Base-by-base conservation (phyloP, 805 yeast species). In the Lachancea sp. region DNA sequence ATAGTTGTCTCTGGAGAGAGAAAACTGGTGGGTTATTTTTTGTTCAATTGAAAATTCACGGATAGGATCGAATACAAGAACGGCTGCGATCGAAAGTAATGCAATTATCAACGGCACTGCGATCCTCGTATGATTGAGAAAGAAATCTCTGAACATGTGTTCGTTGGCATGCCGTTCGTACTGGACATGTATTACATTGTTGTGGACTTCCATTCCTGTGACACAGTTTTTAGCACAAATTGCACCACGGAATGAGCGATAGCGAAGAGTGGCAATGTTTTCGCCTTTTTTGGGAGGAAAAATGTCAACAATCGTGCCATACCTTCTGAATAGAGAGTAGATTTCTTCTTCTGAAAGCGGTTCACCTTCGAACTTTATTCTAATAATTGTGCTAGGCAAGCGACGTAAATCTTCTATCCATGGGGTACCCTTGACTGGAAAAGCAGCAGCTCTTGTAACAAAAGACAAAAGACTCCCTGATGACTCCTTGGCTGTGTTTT, bases 381-480 rank as follows among this genome's bases (percentile, higher is more conserved):
- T 74, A 19, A 93, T 65, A 12, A 71, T 70, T 8, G 73, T 66
- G 44, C 83, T 79, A 8, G 95, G 95, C 51, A 74, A 77, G 49
- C 96, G 68, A 54, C 86, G 76, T 61, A 93, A 70, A 60, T 93
- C 99, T 66, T 91, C 98, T 49, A 93, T 84, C 96, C 97, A 91
- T 0, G 99, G 99, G 1, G 76, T 71, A 49, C 99, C 99, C 54
- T 84, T 82, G 1, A 93, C 97, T 0, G 85, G 81, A 57, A 73
- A 82, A 43, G 75, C 82, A 48, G 69, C 67, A 2, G 82, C 84
- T 46, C 65, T 68, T 1, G 75, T 62, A n/a, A 78, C 54, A 44
- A 69, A 70, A 18, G 74, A 68, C 18, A 67, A 46, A 10, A 69
- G 38, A 11, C 70, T 69, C 52, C 55, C 42, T 45, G 67, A 46